Percentiles rank a stretch among this genome's conserved stretches.
These are phyloP conservation scores for Lachnellula arida DNA, from an alignment of 2,329 filamentous ascomycete species.

Conservation along the genomic window DNA sequence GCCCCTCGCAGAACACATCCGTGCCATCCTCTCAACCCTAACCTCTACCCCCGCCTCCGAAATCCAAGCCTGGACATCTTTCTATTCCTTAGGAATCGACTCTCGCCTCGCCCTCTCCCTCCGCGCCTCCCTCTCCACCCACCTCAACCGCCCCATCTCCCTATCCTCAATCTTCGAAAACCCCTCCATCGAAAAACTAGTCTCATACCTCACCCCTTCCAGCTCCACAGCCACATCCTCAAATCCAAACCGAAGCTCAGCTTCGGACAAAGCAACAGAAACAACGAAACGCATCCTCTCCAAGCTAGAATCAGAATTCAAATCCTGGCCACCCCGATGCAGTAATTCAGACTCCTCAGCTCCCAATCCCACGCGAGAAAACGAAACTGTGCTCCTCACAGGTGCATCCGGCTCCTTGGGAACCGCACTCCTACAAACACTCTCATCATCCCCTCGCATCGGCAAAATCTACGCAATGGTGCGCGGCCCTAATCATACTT, in stretches of 20 bases:
- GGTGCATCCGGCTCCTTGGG: slow-evolving; percentile 27
- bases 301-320: slow-evolving; percentile 22
- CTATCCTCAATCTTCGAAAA: slow-evolving; percentile 30
- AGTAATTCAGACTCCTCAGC: not conserved
- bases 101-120: slow-evolving; percentile 26
- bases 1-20: slow-evolving; percentile 19
- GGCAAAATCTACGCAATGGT: slow-evolving; percentile 26
- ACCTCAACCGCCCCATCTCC: slow-evolving; percentile 24
- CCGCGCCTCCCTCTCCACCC: slow-evolving; percentile 20
- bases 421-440: slow-evolving; percentile 20
- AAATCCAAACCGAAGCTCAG: not conserved
- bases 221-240: slow-evolving; percentile 7
- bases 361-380: slow-evolving; percentile 1
- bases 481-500: slow-evolving; percentile 16
- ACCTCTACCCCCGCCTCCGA: slow-evolving; percentile 11
- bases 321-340: slow-evolving; percentile 18
- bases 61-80: slow-evolving; percentile 23
- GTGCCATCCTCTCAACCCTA: slow-evolving; percentile 15
- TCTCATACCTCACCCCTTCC: not conserved
- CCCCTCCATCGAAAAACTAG: slow-evolving; percentile 23
- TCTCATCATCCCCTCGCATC: slow-evolving; percentile 16
- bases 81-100: slow-evolving; percentile 27
- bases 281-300: slow-evolving; percentile 22
- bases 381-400: slow-evolving; percentile 24
- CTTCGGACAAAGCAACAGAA: slow-evolving; percentile 7